Evolutionary conservation across 2,329 filamentous ascomycete species (phyloP), one percentile per base, ranked within the genome.

Genomic region (Cercospora zeae-maydis): DNA sequence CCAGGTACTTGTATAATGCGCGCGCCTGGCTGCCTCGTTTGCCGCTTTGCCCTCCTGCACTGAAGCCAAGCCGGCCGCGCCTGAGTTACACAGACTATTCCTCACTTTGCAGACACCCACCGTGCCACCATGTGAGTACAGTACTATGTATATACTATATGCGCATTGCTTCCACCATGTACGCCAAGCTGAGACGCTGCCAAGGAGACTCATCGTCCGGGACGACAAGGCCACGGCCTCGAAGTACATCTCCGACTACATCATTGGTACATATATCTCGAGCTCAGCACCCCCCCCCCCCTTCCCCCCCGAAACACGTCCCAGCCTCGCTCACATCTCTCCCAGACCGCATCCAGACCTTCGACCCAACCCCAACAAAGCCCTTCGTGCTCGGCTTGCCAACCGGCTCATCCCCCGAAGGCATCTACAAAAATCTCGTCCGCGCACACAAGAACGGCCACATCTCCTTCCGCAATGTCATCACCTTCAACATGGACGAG

Each of bases 401-500:
- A 9, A 96, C 91, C 1, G 91, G 91, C 59, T 92, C 89, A 71
- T 93, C 88, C 66, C 91, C 91, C 2, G 84, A 92, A 65, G 82
- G 85, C 57, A 87, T 95, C 68, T 96, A 96, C 80, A 86, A 86
- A 75, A 83, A 88, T 69, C 83, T 96, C 27, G 91, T 95, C 54
- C 78, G 84, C 71, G 84, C 84, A 73, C 86, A 88, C 80, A 90
- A 90, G 78, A 82, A 84, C 67, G 88, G 87, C 72, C 78, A 91
- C 74, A 87, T 96, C 72, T 93, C 91, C 1, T 96, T 96, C 75
- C 87, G 88, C 73, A 86, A 96, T 88, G 90, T 96, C 72, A 85
- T 95, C 74, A 96, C 91, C 27, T 96, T 96, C 82, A 95, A 95
- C 78, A 95, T 95, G 91, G 91, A 96, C 78, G 91, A 96, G 79